Conservation (phyloP, 2,329 filamentous ascomycete genomes). For the Ophiocordyceps camponoti-rufipedis region DNA sequence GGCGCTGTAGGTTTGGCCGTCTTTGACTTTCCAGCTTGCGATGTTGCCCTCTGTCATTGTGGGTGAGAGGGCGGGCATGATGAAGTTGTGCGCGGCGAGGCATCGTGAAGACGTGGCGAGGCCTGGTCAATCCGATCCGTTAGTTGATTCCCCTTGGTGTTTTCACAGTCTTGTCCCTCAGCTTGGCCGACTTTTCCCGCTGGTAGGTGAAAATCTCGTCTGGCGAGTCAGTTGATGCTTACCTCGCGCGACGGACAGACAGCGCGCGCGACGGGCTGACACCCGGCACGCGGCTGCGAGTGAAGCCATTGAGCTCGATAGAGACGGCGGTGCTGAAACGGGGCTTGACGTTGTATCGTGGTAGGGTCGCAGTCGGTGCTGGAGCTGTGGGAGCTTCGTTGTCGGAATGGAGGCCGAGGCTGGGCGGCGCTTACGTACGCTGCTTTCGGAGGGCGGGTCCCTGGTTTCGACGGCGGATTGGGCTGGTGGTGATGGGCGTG, state of each 20-base stretch:
- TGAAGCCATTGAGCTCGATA: constrained; percentile 39
- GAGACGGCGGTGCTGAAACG: constrained; percentile 1
- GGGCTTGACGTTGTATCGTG: constrained; percentile 5
- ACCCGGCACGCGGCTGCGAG: constrained; percentile 44
- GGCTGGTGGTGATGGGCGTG: no score
- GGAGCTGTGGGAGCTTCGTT: constrained; percentile 8
- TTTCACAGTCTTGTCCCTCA: not conserved
- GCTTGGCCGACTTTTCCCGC: no score
- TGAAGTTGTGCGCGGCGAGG: constrained; percentile 69
- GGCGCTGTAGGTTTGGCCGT: constrained; percentile 65
- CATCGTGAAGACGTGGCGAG: constrained; percentile 43
- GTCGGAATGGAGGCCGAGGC: constrained; percentile 14
- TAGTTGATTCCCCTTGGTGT: not conserved
- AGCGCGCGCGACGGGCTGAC: constrained; percentile 38
- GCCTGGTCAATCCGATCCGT: constrained; percentile 22
- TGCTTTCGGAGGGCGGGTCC: not conserved
- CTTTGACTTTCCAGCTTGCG: constrained; percentile 68
- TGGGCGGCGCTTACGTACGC: constrained; percentile 6
- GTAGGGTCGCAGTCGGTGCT: not conserved
- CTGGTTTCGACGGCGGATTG: no score
- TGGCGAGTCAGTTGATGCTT: constrained; percentile 10
- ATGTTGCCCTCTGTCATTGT: constrained; percentile 94
- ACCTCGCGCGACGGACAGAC: constrained; percentile 36
- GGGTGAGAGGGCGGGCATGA: constrained; percentile 78
- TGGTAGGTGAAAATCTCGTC: not conserved